phyloP scores from a whole-genome alignment of 2,329 filamentous ascomycete species.

The Sphaerulina vaccinii region DNA sequence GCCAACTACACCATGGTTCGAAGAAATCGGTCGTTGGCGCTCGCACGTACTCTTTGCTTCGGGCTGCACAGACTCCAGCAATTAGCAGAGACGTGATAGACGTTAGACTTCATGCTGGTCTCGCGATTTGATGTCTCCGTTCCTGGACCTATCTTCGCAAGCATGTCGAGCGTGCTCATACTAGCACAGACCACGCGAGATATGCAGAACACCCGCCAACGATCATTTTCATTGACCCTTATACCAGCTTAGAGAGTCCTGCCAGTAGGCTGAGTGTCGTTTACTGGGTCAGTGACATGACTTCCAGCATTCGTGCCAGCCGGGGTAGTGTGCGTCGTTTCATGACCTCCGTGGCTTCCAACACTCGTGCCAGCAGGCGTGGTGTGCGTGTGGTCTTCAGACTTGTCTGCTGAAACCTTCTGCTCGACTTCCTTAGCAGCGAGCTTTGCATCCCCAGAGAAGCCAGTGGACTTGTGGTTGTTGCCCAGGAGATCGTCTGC shows the following conservation, averaged over 20 bases:
- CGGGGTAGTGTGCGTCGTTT: background rate
- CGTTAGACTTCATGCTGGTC: no score
- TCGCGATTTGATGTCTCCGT: no score
- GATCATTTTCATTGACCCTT: no score
- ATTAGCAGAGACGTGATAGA: no score
- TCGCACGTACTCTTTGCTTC: no score
- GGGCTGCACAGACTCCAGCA: no score
- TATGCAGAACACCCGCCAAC: no score
- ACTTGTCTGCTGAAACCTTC: background rate
- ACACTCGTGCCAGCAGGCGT: background rate
- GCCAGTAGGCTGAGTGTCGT: background rate
- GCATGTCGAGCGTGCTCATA: no score
- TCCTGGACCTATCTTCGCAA: no score
- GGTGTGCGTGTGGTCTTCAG: background rate
- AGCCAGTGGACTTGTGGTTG: constrained; percentile 21
- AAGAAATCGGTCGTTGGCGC: no score
- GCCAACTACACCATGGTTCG: no score
- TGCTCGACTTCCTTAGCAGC: constrained; percentile 22
- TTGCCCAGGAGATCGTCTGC: constrained; percentile 28
- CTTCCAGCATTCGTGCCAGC: background rate
- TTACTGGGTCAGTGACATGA: background rate
- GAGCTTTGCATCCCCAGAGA: constrained; percentile 23
- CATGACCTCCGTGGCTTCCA: constrained; percentile 1
- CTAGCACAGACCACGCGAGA: no score
- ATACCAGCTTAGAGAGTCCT: background rate